phyloP scores from a whole-genome alignment of 1,139 yeast genomes.

The Kodamaea fungicola region DNA sequence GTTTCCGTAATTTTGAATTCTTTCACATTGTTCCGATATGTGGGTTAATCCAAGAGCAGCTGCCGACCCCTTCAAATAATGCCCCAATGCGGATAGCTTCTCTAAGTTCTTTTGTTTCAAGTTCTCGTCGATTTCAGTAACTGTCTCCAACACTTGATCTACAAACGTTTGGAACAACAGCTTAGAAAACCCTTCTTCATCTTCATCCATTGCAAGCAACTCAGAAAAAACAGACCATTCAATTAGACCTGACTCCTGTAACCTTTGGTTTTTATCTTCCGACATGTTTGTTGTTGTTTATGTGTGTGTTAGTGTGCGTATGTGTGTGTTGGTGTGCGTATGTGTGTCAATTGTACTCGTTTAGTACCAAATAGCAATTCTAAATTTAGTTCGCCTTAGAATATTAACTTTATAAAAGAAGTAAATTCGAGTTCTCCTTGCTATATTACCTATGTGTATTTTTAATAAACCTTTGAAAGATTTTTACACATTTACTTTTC shows the following conservation, averaged over 20 bases:
- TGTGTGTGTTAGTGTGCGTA: conserved; percentile 1
- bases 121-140: conserved; percentile 63
- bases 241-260: conserved; percentile 60
- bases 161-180: conserved; percentile 77
- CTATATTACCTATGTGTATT: too few relatives aligned
- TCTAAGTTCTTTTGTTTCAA: conserved; percentile 48
- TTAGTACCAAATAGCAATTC: too few relatives aligned
- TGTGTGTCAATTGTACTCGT: too few relatives aligned
- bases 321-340: background rate
- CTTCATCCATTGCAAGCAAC: conserved; percentile 89
- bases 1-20: conserved; percentile 88
- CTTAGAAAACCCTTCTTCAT: conserved; percentile 82
- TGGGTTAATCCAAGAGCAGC: conserved; percentile 86
- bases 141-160: conserved; percentile 84
- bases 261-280: conserved; percentile 33
- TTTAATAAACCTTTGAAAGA: too few relatives aligned
- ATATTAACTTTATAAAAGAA: too few relatives aligned
- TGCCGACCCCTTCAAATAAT: conserved; percentile 91
- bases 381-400: too few relatives aligned
- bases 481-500: conserved; percentile 2
- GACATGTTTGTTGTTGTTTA: conserved; percentile 18
- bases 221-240: conserved; percentile 90
- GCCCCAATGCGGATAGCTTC: conserved; percentile 75
- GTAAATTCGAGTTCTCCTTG: too few relatives aligned
- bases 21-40: conserved; percentile 84